Base-by-base conservation (phyloP, 2,329 filamentous ascomycete genomes). In the Leptographium procerum region DNA sequence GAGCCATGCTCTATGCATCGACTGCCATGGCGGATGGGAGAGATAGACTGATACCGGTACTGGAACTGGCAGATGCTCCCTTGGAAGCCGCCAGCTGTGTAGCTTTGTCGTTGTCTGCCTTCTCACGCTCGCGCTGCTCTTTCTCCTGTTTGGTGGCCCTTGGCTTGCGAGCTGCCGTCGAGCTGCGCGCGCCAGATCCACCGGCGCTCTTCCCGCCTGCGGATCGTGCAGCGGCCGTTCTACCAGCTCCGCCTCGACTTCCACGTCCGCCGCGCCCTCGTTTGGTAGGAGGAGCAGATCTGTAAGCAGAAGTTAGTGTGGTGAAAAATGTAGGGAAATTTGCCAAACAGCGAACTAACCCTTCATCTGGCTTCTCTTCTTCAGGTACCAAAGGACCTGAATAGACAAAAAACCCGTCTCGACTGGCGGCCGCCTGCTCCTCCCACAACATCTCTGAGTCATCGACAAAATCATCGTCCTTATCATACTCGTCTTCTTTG, bases 321-420 rank as follows among this genome's bases (percentile, higher is more conserved):
- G 19, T 19, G 55, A 57, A 45, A 36, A 8, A 11, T 26, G 50
- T 14, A 50, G 5, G 10, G 34, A n/a, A 57, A 47, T 58, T 29
- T 36, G 55, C 19, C 28, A 33, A 56, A 56, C 31, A 2, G 14
- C 36, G 52, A 29, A 77, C 78, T 63, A 78, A 81, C 78, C 75
- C 76, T 59, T 72, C 69, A 64, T 76, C 72, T 40, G 80, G 79
- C 72, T 94, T 92, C 73, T 95, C 88, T 26, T 86, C 88, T 71
- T 95, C 91, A 6, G 88, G 88, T 26, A 97, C 82, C 52, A 99
- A 76, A 10, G 92, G 92, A 4, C 94, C 94, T 61, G 89, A 95
- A 72, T 96, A 99, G 1, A 99, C 94, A 69, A 97, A 99, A 75
- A 97, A 99, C 1, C 94, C 94, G 69, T 97, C 94, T 65, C 92